Evolutionary conservation across 768 basidiomycete genomes (phyloP), one percentile per base, ranked within the genome.

Genomic region (Agaricus sinodeliciosus): DNA sequence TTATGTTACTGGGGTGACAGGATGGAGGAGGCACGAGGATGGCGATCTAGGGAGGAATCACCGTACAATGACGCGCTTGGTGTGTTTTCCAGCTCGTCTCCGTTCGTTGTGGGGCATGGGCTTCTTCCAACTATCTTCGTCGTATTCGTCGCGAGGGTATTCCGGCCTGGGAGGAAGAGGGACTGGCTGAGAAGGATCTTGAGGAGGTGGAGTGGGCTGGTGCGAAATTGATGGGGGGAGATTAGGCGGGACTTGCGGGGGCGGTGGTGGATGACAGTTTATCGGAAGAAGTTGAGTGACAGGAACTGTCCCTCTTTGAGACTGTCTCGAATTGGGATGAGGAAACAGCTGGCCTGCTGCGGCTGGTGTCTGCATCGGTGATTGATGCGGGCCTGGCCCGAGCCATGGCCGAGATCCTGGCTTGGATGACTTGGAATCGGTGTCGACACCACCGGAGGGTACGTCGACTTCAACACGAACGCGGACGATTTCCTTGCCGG

Each of bases 1-100:
- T 16, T 28, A 31, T 16, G 49, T 50, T 15, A 18, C 15, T 34
- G 43, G 43, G 43, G 9, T 9, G 18, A 31, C 31, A 31, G 11
- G 51, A 35, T 26, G 26, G 18, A 16, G 36, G 22, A 12, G 11
- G 35, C 25, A 45, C n/a, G 36, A 46, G 44, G 19, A 39, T 37
- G 43, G 37, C 13, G 36, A 52, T 41, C 43, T 28, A 26, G 34
- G 36, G 15, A 45, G 27, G 46, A 15, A 48, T 56, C 46, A 44
- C 62, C 78, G 69, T 54, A 85, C 80, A 57, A 89, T 80, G 31
- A 89, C 81, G 49, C 87, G 78, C 61, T 74, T 76, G 19, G 87
- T 90, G 63, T 90, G 87, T 65, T 90, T 90, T 46, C 87, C 87
- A 48, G 87, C 87, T 52, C 87, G 74, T 51, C 87, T 72, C 19